Percentiles rank a stretch among this genome's conserved stretches.
Evolutionary conservation across 441 rosid genomes (phyloP).

Genomic region (Geranium incanum): DNA sequence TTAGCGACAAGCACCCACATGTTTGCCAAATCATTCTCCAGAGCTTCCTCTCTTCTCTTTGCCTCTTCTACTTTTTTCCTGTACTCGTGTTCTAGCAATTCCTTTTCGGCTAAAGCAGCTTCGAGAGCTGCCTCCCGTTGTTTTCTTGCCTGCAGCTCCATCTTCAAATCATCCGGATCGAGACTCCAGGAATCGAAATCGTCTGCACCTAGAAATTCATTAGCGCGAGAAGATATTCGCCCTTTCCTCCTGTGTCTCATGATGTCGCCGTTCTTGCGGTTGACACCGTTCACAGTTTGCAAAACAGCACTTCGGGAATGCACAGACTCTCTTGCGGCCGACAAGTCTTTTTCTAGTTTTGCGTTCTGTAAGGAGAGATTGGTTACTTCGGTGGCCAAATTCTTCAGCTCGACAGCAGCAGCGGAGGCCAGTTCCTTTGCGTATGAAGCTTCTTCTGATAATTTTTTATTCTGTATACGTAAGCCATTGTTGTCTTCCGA

Average conservation of each 20-base stretch:
- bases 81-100: conserved; percentile 64
- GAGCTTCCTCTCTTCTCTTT: conserved; percentile 74
- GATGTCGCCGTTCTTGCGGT: conserved; percentile 49
- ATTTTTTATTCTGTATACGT: conserved; percentile 66
- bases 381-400: conserved; percentile 91
- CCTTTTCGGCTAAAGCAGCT: conserved; percentile 76
- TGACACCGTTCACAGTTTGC: conserved; percentile 45
- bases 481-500: conserved; percentile 86
- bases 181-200: conserved; percentile 75
- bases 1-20: conserved; percentile 99
- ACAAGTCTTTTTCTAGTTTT: conserved; percentile 72
- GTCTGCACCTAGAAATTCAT: conserved; percentile 43
- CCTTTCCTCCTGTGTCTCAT: conserved; percentile 65
- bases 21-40: conserved; percentile 92
- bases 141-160: conserved; percentile 86
- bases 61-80: conserved; percentile 74
- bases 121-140: conserved; percentile 82
- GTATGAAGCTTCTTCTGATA: conserved; percentile 92
- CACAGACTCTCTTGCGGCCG: conserved; percentile 57
- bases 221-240: conserved; percentile 54
- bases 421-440: conserved; percentile 97
- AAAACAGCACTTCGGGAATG: conserved; percentile 43
- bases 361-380: conserved; percentile 77
- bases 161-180: conserved; percentile 65
- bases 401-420: conserved; percentile 96